phyloP scores from a whole-genome alignment of 192 early-diverging fungal genomes.

The Mortierella alpina region DNA sequence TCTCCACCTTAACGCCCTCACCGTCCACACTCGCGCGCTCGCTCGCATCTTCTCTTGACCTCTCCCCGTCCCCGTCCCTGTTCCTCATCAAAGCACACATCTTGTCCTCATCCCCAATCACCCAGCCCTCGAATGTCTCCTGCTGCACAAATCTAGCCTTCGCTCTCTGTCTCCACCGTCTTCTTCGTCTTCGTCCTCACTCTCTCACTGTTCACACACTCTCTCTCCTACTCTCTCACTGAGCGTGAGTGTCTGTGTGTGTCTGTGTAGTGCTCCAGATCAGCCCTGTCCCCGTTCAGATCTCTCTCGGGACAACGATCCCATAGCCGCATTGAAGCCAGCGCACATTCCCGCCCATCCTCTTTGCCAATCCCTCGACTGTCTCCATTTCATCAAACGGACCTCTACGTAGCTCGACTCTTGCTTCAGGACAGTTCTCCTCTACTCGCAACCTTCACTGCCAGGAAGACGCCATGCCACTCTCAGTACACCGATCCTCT shows the following conservation, averaged over 20 bases:
- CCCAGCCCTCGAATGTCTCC: too few species aligned
- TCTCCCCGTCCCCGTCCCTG: neutral
- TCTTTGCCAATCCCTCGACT: too few species aligned
- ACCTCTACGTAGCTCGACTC: neutral
- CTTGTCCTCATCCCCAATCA: neutral
- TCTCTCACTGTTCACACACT: conserved; percentile 1
- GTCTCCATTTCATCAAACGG: too few species aligned
- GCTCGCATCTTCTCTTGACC: neutral
- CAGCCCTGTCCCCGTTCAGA: too few species aligned
- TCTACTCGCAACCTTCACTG: neutral
- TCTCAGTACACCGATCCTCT: conserved; percentile 9
- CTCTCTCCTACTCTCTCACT: neutral
- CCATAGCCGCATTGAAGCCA: too few species aligned
- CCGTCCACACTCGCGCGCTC: neutral
- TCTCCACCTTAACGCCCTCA: neutral
- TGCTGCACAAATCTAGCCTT: too few species aligned
- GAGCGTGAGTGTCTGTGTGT: too few species aligned
- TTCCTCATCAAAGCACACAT: neutral
- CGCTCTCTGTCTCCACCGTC: neutral
- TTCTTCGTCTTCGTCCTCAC: neutral
- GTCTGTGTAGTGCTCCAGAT: too few species aligned
- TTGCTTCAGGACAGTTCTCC: neutral
- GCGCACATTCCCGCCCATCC: too few species aligned
- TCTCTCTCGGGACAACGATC: too few species aligned
- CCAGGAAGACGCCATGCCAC: conserved; percentile 8